These are phyloP conservation scores for Phytophthora idaei DNA, from an alignment of 352 stramenopile genomes.

Conservation along the genomic window DNA sequence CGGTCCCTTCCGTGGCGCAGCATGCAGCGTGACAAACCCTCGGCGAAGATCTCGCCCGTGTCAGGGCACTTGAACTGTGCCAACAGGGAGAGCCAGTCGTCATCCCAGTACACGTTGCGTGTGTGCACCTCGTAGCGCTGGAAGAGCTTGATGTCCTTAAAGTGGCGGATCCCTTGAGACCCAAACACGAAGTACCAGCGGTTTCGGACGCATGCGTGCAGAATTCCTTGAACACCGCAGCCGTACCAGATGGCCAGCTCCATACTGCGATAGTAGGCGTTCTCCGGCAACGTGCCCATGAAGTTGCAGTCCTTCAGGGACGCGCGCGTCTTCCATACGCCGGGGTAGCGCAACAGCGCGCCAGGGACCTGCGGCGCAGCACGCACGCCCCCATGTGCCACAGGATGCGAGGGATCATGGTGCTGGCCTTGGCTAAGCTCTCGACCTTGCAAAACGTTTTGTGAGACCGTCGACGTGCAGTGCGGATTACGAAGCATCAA, in stretches of 20 bases:
- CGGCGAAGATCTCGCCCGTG: conserved; percentile 65
- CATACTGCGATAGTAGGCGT: conserved; percentile 77
- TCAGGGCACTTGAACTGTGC: conserved; percentile 72
- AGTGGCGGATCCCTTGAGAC: conserved; percentile 69
- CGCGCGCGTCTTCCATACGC: conserved; percentile 57
- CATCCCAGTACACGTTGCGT: conserved; percentile 74
- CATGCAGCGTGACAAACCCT: conserved; percentile 68
- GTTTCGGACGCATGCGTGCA: conserved; percentile 58
- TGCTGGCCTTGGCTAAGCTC: not conserved
- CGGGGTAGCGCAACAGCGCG: conserved; percentile 58
- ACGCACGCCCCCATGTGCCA: conserved; percentile 73
- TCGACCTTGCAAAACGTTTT: not conserved
- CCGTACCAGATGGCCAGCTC: conserved; percentile 77
- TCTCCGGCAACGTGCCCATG: conserved; percentile 54
- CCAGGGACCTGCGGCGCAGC: conserved; percentile 52
- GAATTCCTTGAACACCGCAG: conserved; percentile 63
- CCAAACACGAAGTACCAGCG: conserved; percentile 76
- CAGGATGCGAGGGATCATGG: conserved; percentile 70
- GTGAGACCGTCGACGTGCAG: conserved; percentile 11
- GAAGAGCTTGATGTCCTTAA: conserved; percentile 57
- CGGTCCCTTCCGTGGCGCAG: conserved; percentile 57
- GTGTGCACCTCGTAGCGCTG: conserved; percentile 72
- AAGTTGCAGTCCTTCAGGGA: conserved; percentile 68
- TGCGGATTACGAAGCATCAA: conserved; percentile 2
- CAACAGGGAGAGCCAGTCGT: conserved; percentile 73